phyloP scores from a whole-genome alignment of 2,329 filamentous ascomycete genomes.

The Trichoderma asperellum region DNA sequence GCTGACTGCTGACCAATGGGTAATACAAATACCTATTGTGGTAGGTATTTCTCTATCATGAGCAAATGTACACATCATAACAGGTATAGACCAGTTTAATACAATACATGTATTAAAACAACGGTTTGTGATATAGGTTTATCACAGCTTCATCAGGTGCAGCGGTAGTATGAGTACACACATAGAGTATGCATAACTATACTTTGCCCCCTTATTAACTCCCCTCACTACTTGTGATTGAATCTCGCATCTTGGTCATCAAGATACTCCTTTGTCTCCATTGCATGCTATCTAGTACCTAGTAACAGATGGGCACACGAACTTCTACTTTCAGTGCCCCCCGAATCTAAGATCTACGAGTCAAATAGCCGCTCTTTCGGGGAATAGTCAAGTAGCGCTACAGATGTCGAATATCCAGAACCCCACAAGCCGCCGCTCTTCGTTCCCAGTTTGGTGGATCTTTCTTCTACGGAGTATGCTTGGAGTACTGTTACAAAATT shows the following conservation, averaged over 20 bases:
- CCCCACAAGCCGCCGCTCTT: background rate
- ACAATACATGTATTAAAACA: background rate
- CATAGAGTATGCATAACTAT: too few species aligned
- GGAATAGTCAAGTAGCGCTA: background rate
- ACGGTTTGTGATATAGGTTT: background rate
- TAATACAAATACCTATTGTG: background rate
- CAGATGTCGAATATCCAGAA: background rate
- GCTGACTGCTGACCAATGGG: background rate
- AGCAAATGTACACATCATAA: background rate
- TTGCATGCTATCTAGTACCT: background rate
- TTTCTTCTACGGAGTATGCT: background rate
- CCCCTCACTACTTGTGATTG: background rate
- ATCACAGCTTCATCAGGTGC: background rate
- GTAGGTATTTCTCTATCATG: background rate
- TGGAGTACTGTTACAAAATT: background rate
- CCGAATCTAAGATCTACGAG: background rate
- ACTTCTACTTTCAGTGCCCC: background rate
- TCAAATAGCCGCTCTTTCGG: background rate
- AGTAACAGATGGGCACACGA: background rate
- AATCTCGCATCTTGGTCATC: background rate
- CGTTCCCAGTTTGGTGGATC: background rate
- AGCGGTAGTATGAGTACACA: background rate
- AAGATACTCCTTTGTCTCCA: background rate
- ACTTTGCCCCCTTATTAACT: background rate
- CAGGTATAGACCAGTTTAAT: background rate